Evolutionary conservation across 176 grass and related monocot species (phyloP).

Genomic region (Carex pumila): DNA sequence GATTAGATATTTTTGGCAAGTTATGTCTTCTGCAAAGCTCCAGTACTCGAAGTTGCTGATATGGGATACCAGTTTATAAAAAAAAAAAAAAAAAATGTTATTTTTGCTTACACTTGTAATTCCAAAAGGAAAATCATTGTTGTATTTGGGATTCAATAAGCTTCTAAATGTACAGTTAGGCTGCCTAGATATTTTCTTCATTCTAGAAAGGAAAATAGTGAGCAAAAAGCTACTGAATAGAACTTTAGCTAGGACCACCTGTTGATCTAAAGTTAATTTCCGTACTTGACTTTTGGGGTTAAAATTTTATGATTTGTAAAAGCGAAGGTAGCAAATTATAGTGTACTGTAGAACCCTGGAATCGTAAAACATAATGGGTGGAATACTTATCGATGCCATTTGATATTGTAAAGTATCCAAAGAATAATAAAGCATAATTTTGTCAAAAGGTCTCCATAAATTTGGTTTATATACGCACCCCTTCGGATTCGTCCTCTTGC

Average conservation of each 20-base stretch:
- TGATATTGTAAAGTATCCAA: neutral
- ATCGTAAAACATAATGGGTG: neutral
- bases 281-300: neutral
- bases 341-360: neutral
- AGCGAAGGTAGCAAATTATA: neutral
- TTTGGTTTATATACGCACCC: neutral
- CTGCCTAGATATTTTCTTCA: no score
- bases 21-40: neutral
- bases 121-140: neutral
- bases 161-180: no score
- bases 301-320: neutral
- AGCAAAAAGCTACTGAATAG: neutral
- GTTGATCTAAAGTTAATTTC: neutral
- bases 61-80: neutral
- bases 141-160: no score
- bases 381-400: neutral
- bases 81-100: no score
- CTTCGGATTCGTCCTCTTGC: neutral
- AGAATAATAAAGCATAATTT: neutral
- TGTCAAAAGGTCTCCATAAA: neutral
- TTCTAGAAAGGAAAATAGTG: neutral
- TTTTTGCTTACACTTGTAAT: neutral
- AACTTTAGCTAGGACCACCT: neutral
- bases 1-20: neutral
- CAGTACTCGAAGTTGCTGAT: neutral